These are phyloP conservation scores for Blepharisma stoltei DNA, from an alignment of 73 alveolate genomes.

Conservation along the genomic window DNA sequence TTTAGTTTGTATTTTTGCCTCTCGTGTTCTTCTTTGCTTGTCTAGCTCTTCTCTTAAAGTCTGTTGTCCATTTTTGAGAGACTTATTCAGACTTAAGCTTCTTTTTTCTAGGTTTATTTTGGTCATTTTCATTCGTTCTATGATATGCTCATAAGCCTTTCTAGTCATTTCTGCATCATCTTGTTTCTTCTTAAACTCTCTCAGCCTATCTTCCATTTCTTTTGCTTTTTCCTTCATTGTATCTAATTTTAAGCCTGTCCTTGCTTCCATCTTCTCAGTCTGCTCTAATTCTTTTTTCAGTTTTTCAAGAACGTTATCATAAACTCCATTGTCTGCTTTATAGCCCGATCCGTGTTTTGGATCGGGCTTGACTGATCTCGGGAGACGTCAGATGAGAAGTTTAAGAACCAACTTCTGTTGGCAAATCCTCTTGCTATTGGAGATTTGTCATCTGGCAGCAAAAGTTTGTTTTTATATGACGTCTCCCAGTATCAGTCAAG, in stretches of 20 bases:
- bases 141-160: constrained; percentile 45
- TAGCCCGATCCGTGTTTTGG: too few species aligned
- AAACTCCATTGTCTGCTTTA: too few species aligned
- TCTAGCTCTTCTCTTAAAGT: constrained; percentile 37
- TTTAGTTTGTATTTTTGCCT: constrained; percentile 52
- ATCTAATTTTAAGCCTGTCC: not conserved
- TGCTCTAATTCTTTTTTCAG: too few species aligned
- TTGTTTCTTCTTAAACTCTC: constrained; percentile 35
- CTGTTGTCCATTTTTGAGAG: constrained; percentile 38
- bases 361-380: too few species aligned
- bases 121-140: constrained; percentile 58
- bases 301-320: too few species aligned
- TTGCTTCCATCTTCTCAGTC: not conserved
- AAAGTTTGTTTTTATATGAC: too few species aligned
- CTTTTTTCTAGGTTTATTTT: constrained; percentile 43
- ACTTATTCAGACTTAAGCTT: constrained; percentile 37
- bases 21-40: constrained; percentile 45
- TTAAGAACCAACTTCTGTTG: too few species aligned
- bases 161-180: constrained; percentile 45
- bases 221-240: constrained; percentile 14
- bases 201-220: constrained; percentile 41
- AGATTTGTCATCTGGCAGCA: too few species aligned
- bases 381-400: too few species aligned
- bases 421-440: too few species aligned
- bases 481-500: too few species aligned